Evolutionary conservation across 2,329 filamentous ascomycete species (phyloP).

Genomic region (Neodidymelliopsis sp.): DNA sequence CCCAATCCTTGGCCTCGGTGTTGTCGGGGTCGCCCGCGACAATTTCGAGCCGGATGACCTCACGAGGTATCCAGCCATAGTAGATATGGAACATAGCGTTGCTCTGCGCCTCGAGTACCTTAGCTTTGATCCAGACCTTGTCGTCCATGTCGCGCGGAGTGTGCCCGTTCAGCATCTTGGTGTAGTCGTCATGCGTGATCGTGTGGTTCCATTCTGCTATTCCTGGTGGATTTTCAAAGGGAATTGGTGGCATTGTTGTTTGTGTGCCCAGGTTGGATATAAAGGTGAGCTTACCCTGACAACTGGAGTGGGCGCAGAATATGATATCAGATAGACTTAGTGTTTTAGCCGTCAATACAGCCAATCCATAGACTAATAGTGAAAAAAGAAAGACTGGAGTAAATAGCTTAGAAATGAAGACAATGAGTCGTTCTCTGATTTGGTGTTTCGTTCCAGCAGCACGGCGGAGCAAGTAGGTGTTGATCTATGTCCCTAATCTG

Average conservation of each 20-base stretch:
- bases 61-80: slow-evolving; percentile 12
- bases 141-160: slow-evolving; percentile 16
- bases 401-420: slow-evolving; percentile 10
- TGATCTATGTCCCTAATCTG: too few relatives aligned
- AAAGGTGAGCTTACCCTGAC: not conserved
- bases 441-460: not conserved
- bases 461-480: not conserved
- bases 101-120: slow-evolving; percentile 6
- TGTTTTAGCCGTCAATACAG: too few relatives aligned
- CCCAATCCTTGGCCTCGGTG: slow-evolving; percentile 21
- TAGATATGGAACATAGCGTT: slow-evolving; percentile 15
- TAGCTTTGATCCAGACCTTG: slow-evolving; percentile 13
- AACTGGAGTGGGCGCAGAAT: not conserved
- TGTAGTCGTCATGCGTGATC: slow-evolving; percentile 21
- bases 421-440: slow-evolving; percentile 4
- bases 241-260: slow-evolving; percentile 5
- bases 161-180: slow-evolving; percentile 18
- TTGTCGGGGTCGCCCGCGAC: slow-evolving; percentile 17
- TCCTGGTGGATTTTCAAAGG: slow-evolving; percentile 14
- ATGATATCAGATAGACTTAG: not conserved
- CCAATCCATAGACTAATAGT: not conserved
- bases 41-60: slow-evolving; percentile 13
- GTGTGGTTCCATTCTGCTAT: slow-evolving; percentile 18
- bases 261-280: not conserved
- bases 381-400: slow-evolving; percentile 1